Conservation (phyloP, 805 yeast genomes). For the Kodamaea laetipori region DNA sequence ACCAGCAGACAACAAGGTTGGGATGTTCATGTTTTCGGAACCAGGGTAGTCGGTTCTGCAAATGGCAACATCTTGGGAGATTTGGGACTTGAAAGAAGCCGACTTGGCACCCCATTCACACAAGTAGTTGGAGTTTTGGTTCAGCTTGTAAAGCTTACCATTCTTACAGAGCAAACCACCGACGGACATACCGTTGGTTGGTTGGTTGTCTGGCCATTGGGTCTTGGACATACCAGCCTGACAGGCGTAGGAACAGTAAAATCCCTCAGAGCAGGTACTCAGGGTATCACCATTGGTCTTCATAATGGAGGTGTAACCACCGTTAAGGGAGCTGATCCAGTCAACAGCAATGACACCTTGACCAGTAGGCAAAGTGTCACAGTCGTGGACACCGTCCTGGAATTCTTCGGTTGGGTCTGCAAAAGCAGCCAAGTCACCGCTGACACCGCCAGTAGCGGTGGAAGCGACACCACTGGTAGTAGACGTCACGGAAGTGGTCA, state of each 20-base stretch:
- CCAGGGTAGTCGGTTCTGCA: constrained; percentile 85
- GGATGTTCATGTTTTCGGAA: constrained; percentile 77
- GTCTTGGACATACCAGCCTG: constrained; percentile 81
- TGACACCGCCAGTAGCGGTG: constrained; percentile 32
- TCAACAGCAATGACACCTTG: constrained; percentile 67
- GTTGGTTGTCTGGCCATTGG: constrained; percentile 74
- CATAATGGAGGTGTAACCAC: constrained; percentile 48
- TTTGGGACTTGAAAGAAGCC: constrained; percentile 55
- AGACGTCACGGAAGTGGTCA: constrained; percentile 9
- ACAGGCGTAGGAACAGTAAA: constrained; percentile 77
- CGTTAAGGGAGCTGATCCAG: constrained; percentile 42
- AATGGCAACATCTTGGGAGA: constrained; percentile 56
- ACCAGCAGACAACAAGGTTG: constrained; percentile 63
- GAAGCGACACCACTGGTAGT: constrained; percentile 9
- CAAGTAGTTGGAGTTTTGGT: constrained; percentile 50
- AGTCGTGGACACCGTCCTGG: constrained; percentile 68
- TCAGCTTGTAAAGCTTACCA: constrained; percentile 65
- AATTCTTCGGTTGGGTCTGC: constrained; percentile 53
- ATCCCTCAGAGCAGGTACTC: constrained; percentile 58
- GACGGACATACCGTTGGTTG: constrained; percentile 57
- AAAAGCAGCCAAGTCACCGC: constrained; percentile 56
- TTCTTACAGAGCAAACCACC: constrained; percentile 68
- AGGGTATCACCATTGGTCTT: constrained; percentile 53
- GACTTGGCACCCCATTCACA: constrained; percentile 66
- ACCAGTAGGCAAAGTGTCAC: constrained; percentile 73